Base-by-base conservation (phyloP, 129 eudicot genomes). In the Flaveria sonorensis region DNA sequence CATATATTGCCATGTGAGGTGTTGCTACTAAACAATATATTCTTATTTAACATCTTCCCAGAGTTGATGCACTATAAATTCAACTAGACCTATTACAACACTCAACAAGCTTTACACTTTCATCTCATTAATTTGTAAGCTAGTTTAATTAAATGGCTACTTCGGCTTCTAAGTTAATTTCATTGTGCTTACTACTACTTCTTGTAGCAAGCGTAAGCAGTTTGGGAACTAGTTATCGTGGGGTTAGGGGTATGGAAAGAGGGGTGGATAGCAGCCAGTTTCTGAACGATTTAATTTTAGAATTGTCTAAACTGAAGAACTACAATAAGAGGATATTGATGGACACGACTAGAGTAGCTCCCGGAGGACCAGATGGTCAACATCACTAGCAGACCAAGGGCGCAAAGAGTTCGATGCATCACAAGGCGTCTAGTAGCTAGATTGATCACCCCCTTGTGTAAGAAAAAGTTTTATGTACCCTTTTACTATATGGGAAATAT, bases 321-420 rank as follows among this genome's bases (percentile, higher is more conserved):
- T 63, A 77, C 28, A 67, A 62, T 74, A 74, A 87, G 72, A 80
- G 90, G 75, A 73, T 43, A 78, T 30, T 90, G 87, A 75, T 63
- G 62, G 78, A 75, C 63, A 75, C 70, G 18, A 51, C 73, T 53
- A 87, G 87, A 83, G 83, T 68, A 32, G 84, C 83, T 15, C 96
- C 96, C 3, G 85, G 78, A 19, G 96, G 96, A 13, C 96, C 96
- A 10, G 92, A 87, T 82, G 90, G 88, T 68, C 92, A 86, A 7
- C 96, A 90, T 74, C 90, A 90, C 64, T 79, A 81, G 80, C 40
- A 47, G 82, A 71, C 71, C 43, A 50, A 53, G 64, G 64, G 78
- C 73, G 64, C 66, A 64, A 59, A 47, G 47, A 18, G 52, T 67
- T 50, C n/a, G 78, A 65, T 53, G 63, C 75, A 48, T 52, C 18